Conservation (phyloP, 208 protist species). For the Histomonas meleagridis region DNA sequence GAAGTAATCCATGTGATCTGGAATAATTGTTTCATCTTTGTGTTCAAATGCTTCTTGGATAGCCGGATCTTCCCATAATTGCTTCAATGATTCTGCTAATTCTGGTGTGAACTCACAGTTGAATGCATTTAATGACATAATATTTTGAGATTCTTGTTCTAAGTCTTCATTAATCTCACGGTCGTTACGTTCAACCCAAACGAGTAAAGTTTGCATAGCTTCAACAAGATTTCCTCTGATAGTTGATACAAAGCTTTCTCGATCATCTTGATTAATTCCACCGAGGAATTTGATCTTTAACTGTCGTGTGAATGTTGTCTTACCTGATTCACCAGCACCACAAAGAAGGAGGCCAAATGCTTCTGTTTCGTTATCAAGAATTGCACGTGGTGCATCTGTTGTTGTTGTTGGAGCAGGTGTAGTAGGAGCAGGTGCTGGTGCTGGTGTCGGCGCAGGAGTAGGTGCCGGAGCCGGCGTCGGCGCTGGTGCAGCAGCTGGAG, state of each 20-base stretch:
- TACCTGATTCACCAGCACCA: slow-evolving; percentile 37
- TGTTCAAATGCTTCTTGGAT: slow-evolving; percentile 3
- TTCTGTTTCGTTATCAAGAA: neutral
- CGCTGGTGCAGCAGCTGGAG: neutral
- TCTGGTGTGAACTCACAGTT: neutral
- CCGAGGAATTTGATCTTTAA: neutral
- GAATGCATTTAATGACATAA: neutral
- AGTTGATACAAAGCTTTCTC: neutral
- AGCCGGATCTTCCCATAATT: neutral
- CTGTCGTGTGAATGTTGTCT: slow-evolving; percentile 32
- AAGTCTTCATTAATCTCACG: neutral
- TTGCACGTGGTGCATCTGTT: neutral
- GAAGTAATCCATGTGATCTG: slow-evolving; percentile 40
- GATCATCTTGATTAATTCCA: neutral
- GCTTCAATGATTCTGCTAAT: neutral
- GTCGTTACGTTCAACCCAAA: neutral
- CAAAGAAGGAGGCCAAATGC: slow-evolving; percentile 12
- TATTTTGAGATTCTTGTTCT: neutral
- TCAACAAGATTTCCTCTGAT: neutral
- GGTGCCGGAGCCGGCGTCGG: neutral
- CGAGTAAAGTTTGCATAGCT: neutral
- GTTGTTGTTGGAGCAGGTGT: no score
- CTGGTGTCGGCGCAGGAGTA: neutral
- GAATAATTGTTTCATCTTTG: neutral
- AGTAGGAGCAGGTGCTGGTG: neutral